phyloP scores from a whole-genome alignment of 441 rosid species.

The Pelargonium myrrhifolium region DNA sequence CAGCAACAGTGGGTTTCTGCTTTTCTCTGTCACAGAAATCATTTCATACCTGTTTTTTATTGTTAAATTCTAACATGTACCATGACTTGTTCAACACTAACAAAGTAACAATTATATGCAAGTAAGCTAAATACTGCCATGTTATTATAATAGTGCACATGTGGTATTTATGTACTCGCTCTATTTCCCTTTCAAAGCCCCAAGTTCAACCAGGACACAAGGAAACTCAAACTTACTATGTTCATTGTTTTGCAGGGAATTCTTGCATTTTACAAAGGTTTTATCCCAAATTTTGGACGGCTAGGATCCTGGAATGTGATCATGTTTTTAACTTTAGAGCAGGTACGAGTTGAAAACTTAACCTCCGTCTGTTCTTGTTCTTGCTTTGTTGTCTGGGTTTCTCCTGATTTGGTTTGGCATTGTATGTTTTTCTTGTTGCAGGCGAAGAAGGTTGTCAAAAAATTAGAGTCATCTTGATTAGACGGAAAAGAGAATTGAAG shows the following conservation, averaged over 20 bases:
- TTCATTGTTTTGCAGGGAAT: constrained; percentile 57
- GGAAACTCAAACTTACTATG: constrained; percentile 8
- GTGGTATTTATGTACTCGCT: neutral
- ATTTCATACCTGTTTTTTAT: neutral
- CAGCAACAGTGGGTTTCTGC: neutral
- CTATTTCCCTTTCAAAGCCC: neutral
- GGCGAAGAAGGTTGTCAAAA: constrained; percentile 1
- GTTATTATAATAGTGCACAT: neutral
- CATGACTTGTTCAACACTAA: neutral
- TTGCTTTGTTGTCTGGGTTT: neutral
- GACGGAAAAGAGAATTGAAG: neutral
- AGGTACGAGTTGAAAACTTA: constrained; percentile 36
- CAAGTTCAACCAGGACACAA: neutral
- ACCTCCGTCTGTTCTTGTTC: neutral
- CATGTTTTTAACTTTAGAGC: constrained; percentile 94
- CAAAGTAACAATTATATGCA: no score
- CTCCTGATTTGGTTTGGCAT: neutral
- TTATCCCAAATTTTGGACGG: constrained; percentile 91
- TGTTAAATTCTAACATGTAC: neutral
- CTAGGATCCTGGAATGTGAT: constrained; percentile 99
- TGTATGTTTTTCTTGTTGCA: neutral
- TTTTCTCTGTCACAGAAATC: no score
- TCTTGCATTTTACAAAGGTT: constrained; percentile 88
- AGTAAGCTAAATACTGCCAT: neutral
- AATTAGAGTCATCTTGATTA: neutral